Conservation (phyloP, 1,284 basidiomycete genomes). For the Fistulina hepatica region DNA sequence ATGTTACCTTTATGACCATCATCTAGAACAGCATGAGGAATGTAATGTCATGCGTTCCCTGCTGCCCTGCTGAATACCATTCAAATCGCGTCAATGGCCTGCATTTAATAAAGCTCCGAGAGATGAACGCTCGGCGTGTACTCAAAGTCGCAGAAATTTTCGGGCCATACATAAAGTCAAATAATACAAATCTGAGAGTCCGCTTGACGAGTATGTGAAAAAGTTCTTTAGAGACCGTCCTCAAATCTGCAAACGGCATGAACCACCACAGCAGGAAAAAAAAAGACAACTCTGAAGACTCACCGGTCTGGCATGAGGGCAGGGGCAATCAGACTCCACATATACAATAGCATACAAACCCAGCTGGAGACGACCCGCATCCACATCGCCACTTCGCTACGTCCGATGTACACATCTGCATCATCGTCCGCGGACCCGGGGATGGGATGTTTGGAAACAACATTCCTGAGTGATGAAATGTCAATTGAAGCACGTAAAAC, state of each 20-base stretch:
- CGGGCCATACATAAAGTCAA: constrained; percentile 6
- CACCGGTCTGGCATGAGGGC: constrained; percentile 81
- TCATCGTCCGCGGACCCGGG: constrained; percentile 36
- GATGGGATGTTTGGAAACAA: constrained; percentile 46
- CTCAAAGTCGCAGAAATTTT: too few species aligned
- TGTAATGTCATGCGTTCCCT: too few species aligned
- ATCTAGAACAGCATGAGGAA: too few species aligned
- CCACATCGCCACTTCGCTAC: constrained; percentile 98
- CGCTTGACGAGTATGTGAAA: not conserved
- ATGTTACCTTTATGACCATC: too few species aligned
- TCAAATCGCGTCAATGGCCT: too few species aligned
- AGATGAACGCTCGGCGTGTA: too few species aligned
- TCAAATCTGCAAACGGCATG: constrained; percentile 26
- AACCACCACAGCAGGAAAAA: not conserved
- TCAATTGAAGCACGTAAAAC: constrained; percentile 7
- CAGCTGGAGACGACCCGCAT: constrained; percentile 95
- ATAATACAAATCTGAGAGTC: constrained; percentile 1
- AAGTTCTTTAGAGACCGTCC: too few species aligned
- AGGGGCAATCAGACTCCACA: constrained; percentile 86
- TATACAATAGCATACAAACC: constrained; percentile 84
- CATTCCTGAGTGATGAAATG: constrained; percentile 44
- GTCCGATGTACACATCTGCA: constrained; percentile 87
- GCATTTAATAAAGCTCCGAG: too few species aligned
- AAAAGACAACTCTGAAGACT: constrained; percentile 14
- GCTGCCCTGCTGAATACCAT: too few species aligned